Evolutionary conservation across 2,329 filamentous ascomycete genomes (phyloP), one percentile per base, ranked within the genome.

Genomic region (Epichloe sp.): DNA sequence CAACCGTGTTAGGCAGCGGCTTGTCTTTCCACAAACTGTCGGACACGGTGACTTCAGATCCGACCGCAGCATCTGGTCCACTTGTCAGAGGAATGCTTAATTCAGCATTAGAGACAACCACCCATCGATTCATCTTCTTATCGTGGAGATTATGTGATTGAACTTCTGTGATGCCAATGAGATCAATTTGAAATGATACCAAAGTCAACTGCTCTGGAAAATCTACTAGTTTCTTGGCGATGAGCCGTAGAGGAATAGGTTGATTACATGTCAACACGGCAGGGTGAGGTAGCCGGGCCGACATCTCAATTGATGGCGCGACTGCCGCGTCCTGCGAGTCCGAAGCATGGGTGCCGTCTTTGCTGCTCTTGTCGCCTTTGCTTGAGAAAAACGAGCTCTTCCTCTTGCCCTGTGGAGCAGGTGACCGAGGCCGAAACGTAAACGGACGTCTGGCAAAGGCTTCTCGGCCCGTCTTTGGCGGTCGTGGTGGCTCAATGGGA

Each of bases 241-340:
- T 71, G 8, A 98, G 70, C 1, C 88, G 79, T 3, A 97, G 72
- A 0, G 91, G 91, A 7, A 97, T 60, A 5, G 88, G 82, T 57
- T 90, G 79, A 64, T 95, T 94, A 70, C 90, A 95, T 0, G 90
- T 96, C 47, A 97, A 71, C 44, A 96, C 86, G 3, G 88, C 77
- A 4, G 93, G 93, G 61, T 89, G 86, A 0, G 93, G 93, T 35
- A 98, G 71, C 36, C 91, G 80, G 4, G 86, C 88, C 60, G 79
- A 79, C 49, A 84, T 71, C 58, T 96, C 90, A 43, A 96, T 76
- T 4, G 82, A 84, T 12, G 93, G 81, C 2, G 80, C 57, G 15
- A 58, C 38, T 15, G 52, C 54, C 31, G 57, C 52, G 19, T 54
- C 46, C 8, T 55, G 54, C 15, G 75, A 59, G 48, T 54, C 70